Conservation (phyloP, 495 filamentous ascomycete genomes). For the Cryomyces minteri region DNA sequence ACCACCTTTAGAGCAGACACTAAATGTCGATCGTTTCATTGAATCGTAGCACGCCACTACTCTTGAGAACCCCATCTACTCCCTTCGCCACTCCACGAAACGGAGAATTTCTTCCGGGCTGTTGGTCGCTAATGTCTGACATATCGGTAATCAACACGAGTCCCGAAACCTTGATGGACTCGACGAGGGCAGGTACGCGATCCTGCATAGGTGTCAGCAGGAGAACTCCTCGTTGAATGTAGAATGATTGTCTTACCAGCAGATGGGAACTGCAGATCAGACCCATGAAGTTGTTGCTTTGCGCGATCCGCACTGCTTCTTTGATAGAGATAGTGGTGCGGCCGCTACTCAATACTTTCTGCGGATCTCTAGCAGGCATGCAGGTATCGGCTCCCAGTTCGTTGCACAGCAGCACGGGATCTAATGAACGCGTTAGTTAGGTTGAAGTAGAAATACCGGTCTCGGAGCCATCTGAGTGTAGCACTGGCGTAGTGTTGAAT, state of each 20-base stretch:
- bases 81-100: conserved; percentile 34
- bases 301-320: conserved; percentile 81
- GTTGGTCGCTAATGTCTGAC: conserved; percentile 24
- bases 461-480: too few species aligned
- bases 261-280: conserved; percentile 74
- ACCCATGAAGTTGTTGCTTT: conserved; percentile 96
- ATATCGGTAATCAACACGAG: conserved; percentile 85
- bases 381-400: conserved; percentile 45
- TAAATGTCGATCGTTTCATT: conserved; percentile 91
- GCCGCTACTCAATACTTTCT: conserved; percentile 40
- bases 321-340: conserved; percentile 68
- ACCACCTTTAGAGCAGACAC: not conserved
- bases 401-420: conserved; percentile 88
- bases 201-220: conserved; percentile 35
- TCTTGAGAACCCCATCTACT: conserved; percentile 72
- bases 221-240: not conserved
- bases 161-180: conserved; percentile 85
- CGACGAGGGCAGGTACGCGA: conserved; percentile 78
- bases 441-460: not conserved
- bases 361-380: conserved; percentile 10
- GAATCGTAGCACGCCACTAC: conserved; percentile 75
- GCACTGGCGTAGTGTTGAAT: too few species aligned
- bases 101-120: conserved; percentile 17
- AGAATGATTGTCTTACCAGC: conserved; percentile 36
- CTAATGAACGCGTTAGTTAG: conserved; percentile 20